Evolutionary conservation across 768 basidiomycete genomes (phyloP).

Genomic region (Tricholoma sp.): DNA sequence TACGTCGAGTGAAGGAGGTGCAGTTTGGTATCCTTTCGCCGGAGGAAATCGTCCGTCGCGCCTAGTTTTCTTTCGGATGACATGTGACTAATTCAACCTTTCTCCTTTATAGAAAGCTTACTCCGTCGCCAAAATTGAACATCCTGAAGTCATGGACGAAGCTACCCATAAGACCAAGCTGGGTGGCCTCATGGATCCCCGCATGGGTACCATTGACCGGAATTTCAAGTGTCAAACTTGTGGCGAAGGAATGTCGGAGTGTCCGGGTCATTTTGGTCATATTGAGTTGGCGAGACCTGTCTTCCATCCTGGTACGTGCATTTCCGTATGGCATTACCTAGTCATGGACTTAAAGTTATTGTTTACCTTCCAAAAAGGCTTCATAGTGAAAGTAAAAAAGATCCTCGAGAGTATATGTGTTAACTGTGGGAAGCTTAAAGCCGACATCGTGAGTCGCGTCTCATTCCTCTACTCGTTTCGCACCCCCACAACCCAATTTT

Average conservation of each 20-base stretch:
- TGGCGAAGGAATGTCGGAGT: conserved; percentile 99
- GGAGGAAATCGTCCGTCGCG: conserved; percentile 87
- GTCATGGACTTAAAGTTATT: not conserved
- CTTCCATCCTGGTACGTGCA: conserved; percentile 83
- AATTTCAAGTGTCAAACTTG: conserved; percentile 99
- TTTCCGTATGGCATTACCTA: not conserved
- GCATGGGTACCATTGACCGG: conserved; percentile 96
- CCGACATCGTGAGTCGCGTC: conserved; percentile 89
- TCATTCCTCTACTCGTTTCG: conserved; percentile 88
- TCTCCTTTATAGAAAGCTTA: conserved; percentile 79
- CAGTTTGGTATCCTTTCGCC: conserved; percentile 99
- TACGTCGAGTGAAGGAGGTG: conserved; percentile 95
- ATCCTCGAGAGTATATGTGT: conserved; percentile 98
- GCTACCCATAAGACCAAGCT: conserved; percentile 83
- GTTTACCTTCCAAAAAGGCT: conserved; percentile 48
- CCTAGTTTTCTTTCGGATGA: conserved; percentile 6
- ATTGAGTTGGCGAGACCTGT: conserved; percentile 97
- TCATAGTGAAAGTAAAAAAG: conserved; percentile 99
- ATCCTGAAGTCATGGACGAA: conserved; percentile 99
- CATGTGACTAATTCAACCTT: conserved; percentile 11
- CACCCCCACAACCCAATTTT: conserved; percentile 95
- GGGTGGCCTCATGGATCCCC: conserved; percentile 95
- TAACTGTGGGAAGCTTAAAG: conserved; percentile 97
- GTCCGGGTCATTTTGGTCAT: conserved; percentile 98
- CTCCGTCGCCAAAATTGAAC: conserved; percentile 97